Conservation (phyloP, 2,329 filamentous ascomycete species). For the Ceratocystiopsis minuta region DNA sequence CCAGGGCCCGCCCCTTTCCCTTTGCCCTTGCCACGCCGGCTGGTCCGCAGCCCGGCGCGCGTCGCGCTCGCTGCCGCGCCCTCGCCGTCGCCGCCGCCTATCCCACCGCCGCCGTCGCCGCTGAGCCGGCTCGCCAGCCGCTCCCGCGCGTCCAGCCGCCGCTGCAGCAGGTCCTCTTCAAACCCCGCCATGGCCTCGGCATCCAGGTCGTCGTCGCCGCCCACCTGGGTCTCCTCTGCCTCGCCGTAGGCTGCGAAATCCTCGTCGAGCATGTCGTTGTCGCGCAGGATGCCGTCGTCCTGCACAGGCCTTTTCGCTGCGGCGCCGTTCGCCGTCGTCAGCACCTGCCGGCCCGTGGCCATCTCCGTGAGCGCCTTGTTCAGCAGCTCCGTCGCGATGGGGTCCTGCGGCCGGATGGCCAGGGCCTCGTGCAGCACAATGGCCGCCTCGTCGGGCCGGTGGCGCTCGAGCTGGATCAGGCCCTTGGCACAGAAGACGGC, state of each 20-base stretch:
- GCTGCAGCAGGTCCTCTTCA: slow-evolving; percentile 31
- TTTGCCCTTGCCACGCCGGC: slow-evolving; percentile 17
- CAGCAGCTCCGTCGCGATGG: slow-evolving; percentile 62
- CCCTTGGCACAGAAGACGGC: slow-evolving; percentile 69
- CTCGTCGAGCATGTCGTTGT: slow-evolving; percentile 3
- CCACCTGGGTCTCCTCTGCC: too few species aligned
- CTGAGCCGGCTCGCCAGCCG: slow-evolving; percentile 13
- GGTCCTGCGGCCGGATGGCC: slow-evolving; percentile 61
- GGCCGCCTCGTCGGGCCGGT: slow-evolving; percentile 58
- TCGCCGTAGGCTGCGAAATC: too few species aligned
- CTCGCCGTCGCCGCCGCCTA: too few species aligned
- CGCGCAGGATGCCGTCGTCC: not conserved
- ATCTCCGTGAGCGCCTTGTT: slow-evolving; percentile 52
- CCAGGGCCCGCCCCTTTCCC: slow-evolving; percentile 26
- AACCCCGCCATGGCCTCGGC: slow-evolving; percentile 28
- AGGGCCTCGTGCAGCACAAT: slow-evolving; percentile 70
- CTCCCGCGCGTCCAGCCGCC: slow-evolving; percentile 25
- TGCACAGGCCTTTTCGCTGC: too few species aligned
- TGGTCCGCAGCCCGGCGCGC: not conserved
- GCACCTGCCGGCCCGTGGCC: slow-evolving; percentile 13
- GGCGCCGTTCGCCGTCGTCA: not conserved
- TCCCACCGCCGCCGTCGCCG: not conserved
- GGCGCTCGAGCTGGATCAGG: slow-evolving; percentile 64
- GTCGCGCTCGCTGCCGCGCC: too few species aligned
- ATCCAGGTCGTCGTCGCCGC: slow-evolving; percentile 17